phyloP scores from a whole-genome alignment of 2,329 filamentous ascomycete genomes.

The Colletotrichum spinosum region DNA sequence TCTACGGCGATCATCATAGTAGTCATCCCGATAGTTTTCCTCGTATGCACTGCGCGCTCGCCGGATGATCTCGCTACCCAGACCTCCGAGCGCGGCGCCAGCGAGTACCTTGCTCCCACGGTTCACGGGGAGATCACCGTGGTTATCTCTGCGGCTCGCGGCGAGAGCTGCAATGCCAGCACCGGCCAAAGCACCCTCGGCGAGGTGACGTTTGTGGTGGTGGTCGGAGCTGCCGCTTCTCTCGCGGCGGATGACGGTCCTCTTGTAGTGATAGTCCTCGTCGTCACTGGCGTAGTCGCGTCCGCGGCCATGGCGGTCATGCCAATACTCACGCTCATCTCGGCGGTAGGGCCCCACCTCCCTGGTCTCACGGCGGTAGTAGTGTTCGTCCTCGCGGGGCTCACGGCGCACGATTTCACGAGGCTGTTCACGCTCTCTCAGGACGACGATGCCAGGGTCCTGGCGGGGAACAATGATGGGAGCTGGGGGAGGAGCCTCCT shows the following conservation, averaged over 20 bases:
- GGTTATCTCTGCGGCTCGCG: constrained; percentile 63
- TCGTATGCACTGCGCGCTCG: constrained; percentile 72
- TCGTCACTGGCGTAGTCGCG: constrained; percentile 52
- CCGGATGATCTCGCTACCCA: constrained; percentile 71
- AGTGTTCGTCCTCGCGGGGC: constrained; percentile 62
- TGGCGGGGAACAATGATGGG: constrained; percentile 62
- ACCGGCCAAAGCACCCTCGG: constrained; percentile 73
- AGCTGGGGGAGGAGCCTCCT: constrained; percentile 65
- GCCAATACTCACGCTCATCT: constrained; percentile 44
- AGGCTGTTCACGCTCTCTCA: constrained; percentile 54
- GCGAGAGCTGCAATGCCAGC: constrained; percentile 71
- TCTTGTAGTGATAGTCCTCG: constrained; percentile 55
- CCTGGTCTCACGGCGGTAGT: constrained; percentile 60
- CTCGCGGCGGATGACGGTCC: constrained; percentile 63
- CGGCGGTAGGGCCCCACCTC: constrained; percentile 51
- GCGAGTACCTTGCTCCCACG: constrained; percentile 70
- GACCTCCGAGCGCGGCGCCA: constrained; percentile 71
- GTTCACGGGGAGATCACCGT: constrained; percentile 62
- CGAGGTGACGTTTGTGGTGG: constrained; percentile 69
- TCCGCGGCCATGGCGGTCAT: constrained; percentile 50
- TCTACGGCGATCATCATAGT: constrained; percentile 54
- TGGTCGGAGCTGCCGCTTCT: constrained; percentile 60
- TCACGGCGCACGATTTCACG: constrained; percentile 52
- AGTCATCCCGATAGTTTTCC: constrained; percentile 29
- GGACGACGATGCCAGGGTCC: constrained; percentile 58